phyloP scores from a whole-genome alignment of 768 basidiomycete species.

The Mrakia frigida region DNA sequence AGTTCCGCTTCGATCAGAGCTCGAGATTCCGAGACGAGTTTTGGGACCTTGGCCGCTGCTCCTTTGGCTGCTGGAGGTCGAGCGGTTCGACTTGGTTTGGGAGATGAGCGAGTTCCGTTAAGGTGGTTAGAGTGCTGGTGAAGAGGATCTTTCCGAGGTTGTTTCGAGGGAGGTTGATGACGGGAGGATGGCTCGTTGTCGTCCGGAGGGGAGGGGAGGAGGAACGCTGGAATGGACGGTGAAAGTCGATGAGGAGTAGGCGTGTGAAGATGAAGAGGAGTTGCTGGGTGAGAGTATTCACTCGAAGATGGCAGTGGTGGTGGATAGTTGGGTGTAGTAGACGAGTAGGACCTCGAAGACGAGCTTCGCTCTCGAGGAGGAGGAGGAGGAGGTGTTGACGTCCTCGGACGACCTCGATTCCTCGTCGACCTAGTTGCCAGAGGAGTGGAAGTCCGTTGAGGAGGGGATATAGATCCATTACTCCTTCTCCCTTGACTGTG shows the following conservation, averaged over 20 bases:
- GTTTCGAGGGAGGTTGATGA: not conserved
- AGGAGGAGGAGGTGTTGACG: slow-evolving; percentile 8
- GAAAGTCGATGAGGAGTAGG: slow-evolving; percentile 11
- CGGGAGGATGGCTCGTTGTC: not conserved
- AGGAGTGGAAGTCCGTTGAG: slow-evolving; percentile 1
- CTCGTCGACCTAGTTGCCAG: not conserved
- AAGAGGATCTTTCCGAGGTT: not conserved
- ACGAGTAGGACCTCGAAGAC: not conserved
- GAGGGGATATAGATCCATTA: slow-evolving; percentile 3
- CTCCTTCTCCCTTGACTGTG: not conserved
- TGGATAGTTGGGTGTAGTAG: not conserved
- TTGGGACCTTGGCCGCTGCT: slow-evolving; percentile 4
- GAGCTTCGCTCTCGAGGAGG: not conserved
- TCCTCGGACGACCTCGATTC: not conserved
- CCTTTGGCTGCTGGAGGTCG: not conserved
- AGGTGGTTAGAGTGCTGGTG: not conserved
- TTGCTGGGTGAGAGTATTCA: not conserved
- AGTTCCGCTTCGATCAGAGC: slow-evolving; percentile 27
- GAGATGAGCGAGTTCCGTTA: not conserved
- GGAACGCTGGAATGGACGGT: slow-evolving; percentile 11
- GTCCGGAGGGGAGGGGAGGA: too few relatives aligned
- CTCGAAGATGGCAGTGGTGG: not conserved
- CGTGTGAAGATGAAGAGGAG: slow-evolving; percentile 13
- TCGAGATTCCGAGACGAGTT: slow-evolving; percentile 20
- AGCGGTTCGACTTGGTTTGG: not conserved